Evolutionary conservation across 768 basidiomycete species (phyloP), one percentile per base, ranked within the genome.

Genomic region (Leccinum uliginosum): DNA sequence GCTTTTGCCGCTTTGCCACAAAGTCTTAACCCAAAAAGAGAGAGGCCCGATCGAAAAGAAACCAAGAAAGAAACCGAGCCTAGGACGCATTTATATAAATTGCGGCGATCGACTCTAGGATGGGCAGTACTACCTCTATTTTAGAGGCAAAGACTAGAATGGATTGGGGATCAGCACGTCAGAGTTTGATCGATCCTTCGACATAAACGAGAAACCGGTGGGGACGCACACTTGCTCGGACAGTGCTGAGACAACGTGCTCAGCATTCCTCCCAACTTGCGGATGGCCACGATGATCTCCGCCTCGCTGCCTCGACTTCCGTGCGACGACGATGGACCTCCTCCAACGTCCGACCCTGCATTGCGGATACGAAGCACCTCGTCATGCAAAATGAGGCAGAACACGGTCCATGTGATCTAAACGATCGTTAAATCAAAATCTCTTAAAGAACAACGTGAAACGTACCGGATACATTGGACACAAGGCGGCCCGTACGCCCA

Each of bases 111-210:
- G 65, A 67, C 29, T 62, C 62, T 10, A 69, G 62, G 53, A 65
- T 23, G 47, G 70, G 56, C 7, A 70, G 26, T 19, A 70, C 44
- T 1, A 63, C 62, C 54, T 72, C 69, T 35, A 71, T 62, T 34
- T 61, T 64, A 29, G 53, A 54, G 19, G 65, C 59, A 15, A 67
- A 62, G 32, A 63, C 67, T 69, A 38, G 2, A 55, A 23, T 46
- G 34, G 26, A 32, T 40, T n/a, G 38, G 35, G 40, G 40, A 43
- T 43, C 3, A 12, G 19, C n/a, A 15, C 38, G 9, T 40, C 17
- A 35, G 1, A n/a, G 35, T 9, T 38, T 17, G 12, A 14, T 15
- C 35, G n/a, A 47, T 45, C 32, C 29, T 6, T 23, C 26, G 1
- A 14, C 24, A 45, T 51, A 24, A 17, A 46, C 3, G 3, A 10